Base-by-base conservation (phyloP, 2,329 filamentous ascomycete species). In the Aspergillus felis region DNA sequence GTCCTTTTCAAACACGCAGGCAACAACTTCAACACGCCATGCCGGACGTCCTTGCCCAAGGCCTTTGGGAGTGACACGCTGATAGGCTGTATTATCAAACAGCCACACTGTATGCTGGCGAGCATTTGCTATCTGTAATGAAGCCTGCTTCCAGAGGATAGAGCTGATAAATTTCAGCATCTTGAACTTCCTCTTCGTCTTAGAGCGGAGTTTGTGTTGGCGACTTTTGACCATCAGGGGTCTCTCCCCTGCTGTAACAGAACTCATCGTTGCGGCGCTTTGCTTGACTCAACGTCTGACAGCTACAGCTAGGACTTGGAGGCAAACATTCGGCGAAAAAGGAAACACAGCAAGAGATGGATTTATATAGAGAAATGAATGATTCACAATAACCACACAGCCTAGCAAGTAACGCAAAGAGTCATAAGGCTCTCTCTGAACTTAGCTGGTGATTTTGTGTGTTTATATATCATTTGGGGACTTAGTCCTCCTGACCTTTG, bases 51-150 rank as follows among this genome's bases (percentile, higher is more conserved):
- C 73, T 24, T 51, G 55, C 57, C 72, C 66, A 20, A 67, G 65
- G 58, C 68, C 49, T 78, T 75, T 71, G 48, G 62, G 58, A 60
- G 71, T 69, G 54, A 69, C 52, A 25, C 72, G 66, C 59, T 85
- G 84, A 71, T 88, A 93, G 4, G 92, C 92, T 2, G 90, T 93
- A 68, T 94, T 96, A 77, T 97, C 92, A 50, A 97, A 80, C 7
- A 97, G 79, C 93, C 93, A 97, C 44, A 97, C 86, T 14, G 84
- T 85, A 71, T 96, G 89, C 51, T 79, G 73, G n/a, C 84, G 76
- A 17, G 81, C 79, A 55, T 85, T 82, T 50, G 91, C 83, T 35
- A 80, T 77, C 49, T 82, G 82, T 0, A 83, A 80, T 12, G 87
- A 76, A 1, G 87, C 87, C 66, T 86, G 88, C 51, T 70, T 68